Evolutionary conservation across 2,329 filamentous ascomycete genomes (phyloP), one percentile per base, ranked within the genome.

Genomic region (Fusarium chaquense): DNA sequence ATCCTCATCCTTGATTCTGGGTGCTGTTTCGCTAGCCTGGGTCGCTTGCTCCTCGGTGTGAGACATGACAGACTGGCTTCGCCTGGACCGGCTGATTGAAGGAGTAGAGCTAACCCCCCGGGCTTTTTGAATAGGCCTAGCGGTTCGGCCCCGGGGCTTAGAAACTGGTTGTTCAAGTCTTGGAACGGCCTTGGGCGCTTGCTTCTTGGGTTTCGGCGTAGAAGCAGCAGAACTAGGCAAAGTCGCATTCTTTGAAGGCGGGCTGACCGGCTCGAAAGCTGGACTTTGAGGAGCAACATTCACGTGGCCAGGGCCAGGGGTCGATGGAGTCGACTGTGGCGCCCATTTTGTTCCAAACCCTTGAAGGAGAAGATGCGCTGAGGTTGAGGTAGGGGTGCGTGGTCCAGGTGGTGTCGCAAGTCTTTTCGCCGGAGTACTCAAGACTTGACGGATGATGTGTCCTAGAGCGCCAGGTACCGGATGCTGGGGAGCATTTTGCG

Each of bases 301-400:
- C 13, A 77, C 67, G 12, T 78, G 80, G 9, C 78, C 74, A 4
- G 79, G 80, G 20, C 78, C 76, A 3, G 89, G 89, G 2, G 89
- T 91, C 6, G 87, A 87, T 6, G 87, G 85, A 1, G 87, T 88
- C 9, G 86, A 84, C 7, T 81, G 83, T 18, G 85, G 80, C 4
- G 82, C 86, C 88, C 89, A 91, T 72, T 85, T 86, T 0, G 89
- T 91, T 45, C 86, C 87, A 61, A 81, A 80, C 0, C 80, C 80
- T 45, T 77, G 74, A 2, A 73, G 75, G 2, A 73, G 75, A 26
- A 81, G 60, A 16, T 77, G 71, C 15, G 62, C 54, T 6, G 75
- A 75, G n/a, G 72, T 76, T 15, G 76, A 73, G 13, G 76, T 67
- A 9, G 81, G 81, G 1, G 81, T 82, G 18, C 78, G 78, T 18